Evolutionary conservation across 169 alveolate species (phyloP), one percentile per base, ranked within the genome.

Genomic region (Toxoplasma gondii): DNA sequence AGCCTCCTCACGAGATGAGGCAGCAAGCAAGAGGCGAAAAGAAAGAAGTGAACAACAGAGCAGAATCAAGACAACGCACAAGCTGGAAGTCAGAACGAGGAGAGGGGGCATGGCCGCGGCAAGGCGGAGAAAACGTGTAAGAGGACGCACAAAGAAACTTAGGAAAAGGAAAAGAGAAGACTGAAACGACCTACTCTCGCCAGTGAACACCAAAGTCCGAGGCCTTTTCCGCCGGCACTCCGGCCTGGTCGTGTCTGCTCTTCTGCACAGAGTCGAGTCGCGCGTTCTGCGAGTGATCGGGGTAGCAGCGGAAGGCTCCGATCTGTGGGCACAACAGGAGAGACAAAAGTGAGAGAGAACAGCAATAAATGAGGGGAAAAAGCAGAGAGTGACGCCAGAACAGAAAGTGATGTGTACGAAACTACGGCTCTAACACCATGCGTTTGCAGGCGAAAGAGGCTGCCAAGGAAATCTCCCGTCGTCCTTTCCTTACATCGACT

Each of bases 141-240:
- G 1, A 31, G n/a, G 58, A 27, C n/a, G 74, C n/a, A 64, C n/a
- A 64, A 64, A 64, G 22, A 16, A 64, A 64, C 9, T 12, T 12
- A 53, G 67, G 27, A 53, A 9, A 19, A 9, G 27, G 67, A 9
- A 9, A 9, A 12, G 67, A 53, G 19, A 53, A 53, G 67, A 53
- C 67, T 19, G 67, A 19, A 53, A 19, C 9, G 27, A 43, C 90
- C 54, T 82, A 96, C 97, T 94, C 94, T 87, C 94, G 86, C 96
- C 96, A 93, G 94, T 98, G 98, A 12, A 96, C 97, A 27, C 99
- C 99, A 92, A 97, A 97, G 90, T 98, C 99, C 91, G 97, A 97
- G 41, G 97, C 95, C 96, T 97, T 97, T 53, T 97, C 98, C 19
- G 96, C 74, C 7, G 98, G 98, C 31, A 97, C 95, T 80, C 88